A percentile compares a stretch with the other conserved stretches of the same genome.
These are phyloP conservation scores for Brassica juncea DNA, from an alignment of 345 rosid genomes.

Conservation along the genomic window DNA sequence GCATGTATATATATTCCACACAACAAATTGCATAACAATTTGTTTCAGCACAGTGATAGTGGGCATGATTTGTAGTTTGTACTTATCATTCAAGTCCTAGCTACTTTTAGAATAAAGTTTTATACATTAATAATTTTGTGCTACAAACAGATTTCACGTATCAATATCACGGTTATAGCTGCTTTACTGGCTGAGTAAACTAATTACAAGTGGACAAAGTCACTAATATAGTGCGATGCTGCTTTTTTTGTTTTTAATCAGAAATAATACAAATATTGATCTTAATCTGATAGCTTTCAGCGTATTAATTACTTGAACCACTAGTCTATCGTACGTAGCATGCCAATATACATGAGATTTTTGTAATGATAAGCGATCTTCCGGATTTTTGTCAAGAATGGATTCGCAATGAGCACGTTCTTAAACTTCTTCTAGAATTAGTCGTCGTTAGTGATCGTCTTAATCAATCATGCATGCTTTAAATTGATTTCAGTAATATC, in stretches of 20 bases:
- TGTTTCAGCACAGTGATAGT: not conserved
- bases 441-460: not conserved
- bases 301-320: not conserved
- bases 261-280: not conserved
- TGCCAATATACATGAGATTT: not conserved
- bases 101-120: not conserved
- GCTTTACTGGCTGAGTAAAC: slow-evolving; percentile 6
- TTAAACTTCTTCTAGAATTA: slow-evolving; percentile 4
- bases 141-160: slow-evolving; percentile 4
- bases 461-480: slow-evolving; percentile 9
- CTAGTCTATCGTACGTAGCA: not conserved
- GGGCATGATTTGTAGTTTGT: not conserved
- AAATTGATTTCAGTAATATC: not conserved
- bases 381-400: not conserved
- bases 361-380: not conserved
- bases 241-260: not conserved
- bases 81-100: slow-evolving; percentile 19
- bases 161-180: slow-evolving; percentile 1
- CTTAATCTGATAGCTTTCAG: not conserved
- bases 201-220: not conserved
- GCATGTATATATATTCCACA: not conserved
- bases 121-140: slow-evolving; percentile 5
- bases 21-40: not conserved
- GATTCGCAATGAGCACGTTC: not conserved
- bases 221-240: not conserved